Conservation (phyloP, 805 yeast species). For the Zygotorulaspora danielsina region DNA sequence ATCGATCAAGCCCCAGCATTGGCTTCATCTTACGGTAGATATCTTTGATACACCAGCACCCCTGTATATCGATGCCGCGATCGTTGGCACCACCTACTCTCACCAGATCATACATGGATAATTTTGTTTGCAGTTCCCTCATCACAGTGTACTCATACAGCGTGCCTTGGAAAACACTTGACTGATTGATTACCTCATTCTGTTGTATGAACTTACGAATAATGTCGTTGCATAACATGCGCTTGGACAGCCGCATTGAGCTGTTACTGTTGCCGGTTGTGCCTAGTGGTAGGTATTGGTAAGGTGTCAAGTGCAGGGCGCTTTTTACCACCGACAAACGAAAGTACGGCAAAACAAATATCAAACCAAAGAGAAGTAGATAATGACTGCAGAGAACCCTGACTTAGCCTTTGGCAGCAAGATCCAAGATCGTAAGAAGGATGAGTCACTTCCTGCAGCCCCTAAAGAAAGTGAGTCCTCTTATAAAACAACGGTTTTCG, state of each 20-base stretch:
- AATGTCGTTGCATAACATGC: conserved; percentile 15
- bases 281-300: not conserved
- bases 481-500: conserved; percentile 25
- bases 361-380: not conserved
- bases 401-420: not conserved
- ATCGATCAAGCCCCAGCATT: conserved; percentile 6
- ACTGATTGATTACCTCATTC: conserved; percentile 22
- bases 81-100: conserved; percentile 36
- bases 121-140: conserved; percentile 30
- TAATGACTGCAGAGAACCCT: not conserved
- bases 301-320: too few species aligned
- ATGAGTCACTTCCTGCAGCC: not conserved
- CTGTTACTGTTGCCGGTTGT: not conserved
- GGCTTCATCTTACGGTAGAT: conserved; percentile 15
- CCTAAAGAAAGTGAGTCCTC: not conserved
- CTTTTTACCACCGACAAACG: too few species aligned
- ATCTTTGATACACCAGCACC: conserved; percentile 24
- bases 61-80: conserved; percentile 34
- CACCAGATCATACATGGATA: conserved; percentile 21
- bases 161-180: conserved; percentile 35
- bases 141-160: conserved; percentile 34
- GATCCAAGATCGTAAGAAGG: not conserved
- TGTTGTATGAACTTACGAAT: conserved; percentile 19
- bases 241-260: not conserved
- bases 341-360: not conserved